Percentiles rank a stretch among this genome's conserved stretches.
Conservation (phyloP, 2,329 filamentous ascomycete genomes). For the Colletotrichum acutatum region DNA sequence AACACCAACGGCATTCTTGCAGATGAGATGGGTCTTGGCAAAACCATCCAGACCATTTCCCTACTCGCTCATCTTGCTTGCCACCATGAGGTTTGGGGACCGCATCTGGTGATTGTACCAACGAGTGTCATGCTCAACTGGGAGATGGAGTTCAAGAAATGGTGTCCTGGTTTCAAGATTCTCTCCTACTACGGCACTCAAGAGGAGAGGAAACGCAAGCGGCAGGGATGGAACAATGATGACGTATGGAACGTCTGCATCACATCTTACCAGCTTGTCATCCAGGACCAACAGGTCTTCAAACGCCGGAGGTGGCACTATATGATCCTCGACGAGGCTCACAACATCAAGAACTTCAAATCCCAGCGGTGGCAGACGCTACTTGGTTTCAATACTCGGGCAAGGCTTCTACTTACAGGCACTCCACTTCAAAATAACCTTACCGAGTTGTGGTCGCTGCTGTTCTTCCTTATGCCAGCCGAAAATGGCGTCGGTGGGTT, state of each 20-base stretch:
- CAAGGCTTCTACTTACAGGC: conserved; percentile 88
- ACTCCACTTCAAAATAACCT: conserved; percentile 97
- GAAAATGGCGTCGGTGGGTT: conserved; percentile 90
- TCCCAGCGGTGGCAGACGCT: conserved; percentile 97
- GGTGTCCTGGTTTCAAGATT: conserved; percentile 97
- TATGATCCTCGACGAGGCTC: conserved; percentile 96
- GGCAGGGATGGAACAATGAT: conserved; percentile 92
- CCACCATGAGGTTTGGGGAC: conserved; percentile 91
- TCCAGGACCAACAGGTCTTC: conserved; percentile 94
- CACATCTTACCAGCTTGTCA: conserved; percentile 95
- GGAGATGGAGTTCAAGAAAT: conserved; percentile 99
- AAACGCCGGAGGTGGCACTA: conserved; percentile 96
- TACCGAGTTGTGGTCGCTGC: conserved; percentile 94
- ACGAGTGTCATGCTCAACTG: conserved; percentile 99
- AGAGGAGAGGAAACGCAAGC: conserved; percentile 91
- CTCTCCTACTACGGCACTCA: conserved; percentile 95
- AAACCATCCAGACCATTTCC: conserved; percentile 98
- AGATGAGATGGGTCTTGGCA: conserved; percentile 98
- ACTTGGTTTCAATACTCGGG: conserved; percentile 90
- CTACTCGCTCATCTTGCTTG: conserved; percentile 92
- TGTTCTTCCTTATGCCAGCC: conserved; percentile 96
- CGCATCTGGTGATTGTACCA: conserved; percentile 94
- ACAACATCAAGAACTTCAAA: conserved; percentile 99
- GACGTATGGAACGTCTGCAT: conserved; percentile 98
- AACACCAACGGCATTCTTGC: conserved; percentile 96